Evolutionary conservation across 345 rosid species (phyloP).

Genomic region (Camelina laxa): DNA sequence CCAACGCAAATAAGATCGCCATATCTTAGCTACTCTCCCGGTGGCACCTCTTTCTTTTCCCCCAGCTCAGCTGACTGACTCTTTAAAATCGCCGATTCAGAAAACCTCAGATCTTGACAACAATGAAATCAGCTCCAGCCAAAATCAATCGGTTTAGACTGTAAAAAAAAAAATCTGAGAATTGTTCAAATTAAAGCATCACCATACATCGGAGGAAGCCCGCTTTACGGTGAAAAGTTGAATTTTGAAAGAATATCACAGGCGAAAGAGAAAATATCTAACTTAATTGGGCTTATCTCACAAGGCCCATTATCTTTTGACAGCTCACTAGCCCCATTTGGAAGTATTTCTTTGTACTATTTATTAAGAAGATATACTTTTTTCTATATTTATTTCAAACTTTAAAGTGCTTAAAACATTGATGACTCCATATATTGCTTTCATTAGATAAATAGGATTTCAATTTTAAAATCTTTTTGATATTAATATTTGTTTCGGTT

Average conservation of each 20-base stretch:
- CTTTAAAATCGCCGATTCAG: not conserved
- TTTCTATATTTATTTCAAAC: too few relatives aligned
- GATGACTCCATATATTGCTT: not conserved
- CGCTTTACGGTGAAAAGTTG: slow-evolving; percentile 25
- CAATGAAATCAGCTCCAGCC: not conserved
- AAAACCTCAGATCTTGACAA: slow-evolving; percentile 27
- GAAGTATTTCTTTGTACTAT: too few relatives aligned
- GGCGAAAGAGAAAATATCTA: slow-evolving; percentile 20
- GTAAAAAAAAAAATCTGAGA: slow-evolving; percentile 3
- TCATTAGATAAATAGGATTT: not conserved
- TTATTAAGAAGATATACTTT: too few relatives aligned
- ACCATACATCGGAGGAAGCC: slow-evolving; percentile 20
- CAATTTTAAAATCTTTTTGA: too few relatives aligned
- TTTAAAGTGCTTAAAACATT: not conserved
- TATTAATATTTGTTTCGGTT: too few relatives aligned
- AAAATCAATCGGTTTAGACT: not conserved
- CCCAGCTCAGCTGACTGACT: slow-evolving; percentile 22
- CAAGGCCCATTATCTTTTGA: not conserved
- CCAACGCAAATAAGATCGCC: slow-evolving; percentile 88
- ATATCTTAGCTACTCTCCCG: slow-evolving; percentile 36
- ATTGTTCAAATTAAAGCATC: slow-evolving; percentile 20
- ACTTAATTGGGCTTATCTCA: slow-evolving; percentile 26
- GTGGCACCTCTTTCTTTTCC: not conserved
- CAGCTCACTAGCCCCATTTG: not conserved
- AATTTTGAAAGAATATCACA: slow-evolving; percentile 17